These are phyloP conservation scores for Takakia lepidozioides DNA, from an alignment of 225 moss, liverwort and hornwort genomes.

Conservation along the genomic window DNA sequence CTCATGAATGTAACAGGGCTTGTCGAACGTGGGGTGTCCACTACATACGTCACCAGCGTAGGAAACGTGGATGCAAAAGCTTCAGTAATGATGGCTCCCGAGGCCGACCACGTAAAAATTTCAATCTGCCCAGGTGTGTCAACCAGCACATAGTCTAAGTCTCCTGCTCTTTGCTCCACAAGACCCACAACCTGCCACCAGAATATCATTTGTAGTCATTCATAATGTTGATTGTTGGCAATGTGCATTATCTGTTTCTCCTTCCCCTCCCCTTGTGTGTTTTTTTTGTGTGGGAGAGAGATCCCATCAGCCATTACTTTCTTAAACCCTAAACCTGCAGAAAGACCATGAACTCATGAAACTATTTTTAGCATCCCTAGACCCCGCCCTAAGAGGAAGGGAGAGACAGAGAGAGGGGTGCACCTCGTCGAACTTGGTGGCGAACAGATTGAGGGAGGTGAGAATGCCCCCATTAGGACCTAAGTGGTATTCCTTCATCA, in stretches of 20 bases:
- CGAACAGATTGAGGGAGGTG: slow-evolving; percentile 88
- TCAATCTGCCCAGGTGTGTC: slow-evolving; percentile 98
- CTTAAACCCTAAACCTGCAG: neutral
- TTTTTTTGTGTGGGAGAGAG: too few species aligned
- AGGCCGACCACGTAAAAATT: slow-evolving; percentile 97
- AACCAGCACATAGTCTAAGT: slow-evolving; percentile 87
- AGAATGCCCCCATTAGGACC: slow-evolving; percentile 96
- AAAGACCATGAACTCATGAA: too few species aligned
- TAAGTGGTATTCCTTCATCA: slow-evolving; percentile 91
- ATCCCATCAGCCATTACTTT: too few species aligned
- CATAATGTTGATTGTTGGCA: too few species aligned
- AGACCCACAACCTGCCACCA: slow-evolving; percentile 74
- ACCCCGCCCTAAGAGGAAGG: neutral
- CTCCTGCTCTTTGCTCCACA: slow-evolving; percentile 70
- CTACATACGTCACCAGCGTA: slow-evolving; percentile 76
- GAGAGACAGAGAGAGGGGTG: slow-evolving; percentile 3
- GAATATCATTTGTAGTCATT: too few species aligned
- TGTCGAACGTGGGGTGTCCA: slow-evolving; percentile 86
- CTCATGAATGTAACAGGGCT: slow-evolving; percentile 96
- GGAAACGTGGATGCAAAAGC: slow-evolving; percentile 94
- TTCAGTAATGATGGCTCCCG: slow-evolving; percentile 83
- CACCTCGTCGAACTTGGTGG: slow-evolving; percentile 93
- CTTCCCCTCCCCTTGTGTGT: too few species aligned
- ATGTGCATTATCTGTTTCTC: too few species aligned
- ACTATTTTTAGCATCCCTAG: neutral